phyloP scores from a whole-genome alignment of 2,329 filamentous ascomycete species.

The Fusarium papillatum region DNA sequence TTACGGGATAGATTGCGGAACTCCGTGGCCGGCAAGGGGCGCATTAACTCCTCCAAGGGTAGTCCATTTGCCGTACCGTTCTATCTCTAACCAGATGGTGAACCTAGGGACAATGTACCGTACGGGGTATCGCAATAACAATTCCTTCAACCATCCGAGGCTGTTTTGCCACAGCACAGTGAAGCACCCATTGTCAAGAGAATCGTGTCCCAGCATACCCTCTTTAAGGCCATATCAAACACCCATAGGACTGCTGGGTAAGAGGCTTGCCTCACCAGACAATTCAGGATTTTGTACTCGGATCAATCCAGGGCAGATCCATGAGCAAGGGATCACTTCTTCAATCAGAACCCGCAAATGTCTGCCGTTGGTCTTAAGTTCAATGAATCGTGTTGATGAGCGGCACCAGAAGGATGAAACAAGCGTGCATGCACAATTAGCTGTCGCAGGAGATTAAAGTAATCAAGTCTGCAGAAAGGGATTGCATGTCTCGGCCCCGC shows the following conservation, averaged over 20 bases:
- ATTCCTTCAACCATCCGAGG: background rate
- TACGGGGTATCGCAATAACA: background rate
- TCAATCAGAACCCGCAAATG: background rate
- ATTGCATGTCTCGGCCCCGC: background rate
- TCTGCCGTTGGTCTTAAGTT: background rate
- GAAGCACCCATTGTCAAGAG: background rate
- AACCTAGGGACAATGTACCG: background rate
- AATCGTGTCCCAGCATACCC: background rate
- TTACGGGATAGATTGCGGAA: background rate
- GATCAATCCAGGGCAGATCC: background rate
- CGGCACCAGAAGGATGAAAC: background rate
- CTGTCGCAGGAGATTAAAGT: background rate
- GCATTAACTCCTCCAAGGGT: background rate
- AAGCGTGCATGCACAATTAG: background rate
- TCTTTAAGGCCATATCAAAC: background rate
- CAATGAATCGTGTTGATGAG: background rate
- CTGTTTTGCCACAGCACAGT: background rate
- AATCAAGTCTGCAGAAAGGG: background rate
- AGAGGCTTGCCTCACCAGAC: too few relatives aligned
- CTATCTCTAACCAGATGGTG: background rate
- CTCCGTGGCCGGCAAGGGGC: background rate
- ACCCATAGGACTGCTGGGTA: background rate
- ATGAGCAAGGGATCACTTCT: background rate
- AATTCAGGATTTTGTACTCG: too few relatives aligned
- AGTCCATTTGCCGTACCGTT: background rate